Conservation (phyloP, 2,329 filamentous ascomycete genomes). For the Trichoderma hamatum region DNA sequence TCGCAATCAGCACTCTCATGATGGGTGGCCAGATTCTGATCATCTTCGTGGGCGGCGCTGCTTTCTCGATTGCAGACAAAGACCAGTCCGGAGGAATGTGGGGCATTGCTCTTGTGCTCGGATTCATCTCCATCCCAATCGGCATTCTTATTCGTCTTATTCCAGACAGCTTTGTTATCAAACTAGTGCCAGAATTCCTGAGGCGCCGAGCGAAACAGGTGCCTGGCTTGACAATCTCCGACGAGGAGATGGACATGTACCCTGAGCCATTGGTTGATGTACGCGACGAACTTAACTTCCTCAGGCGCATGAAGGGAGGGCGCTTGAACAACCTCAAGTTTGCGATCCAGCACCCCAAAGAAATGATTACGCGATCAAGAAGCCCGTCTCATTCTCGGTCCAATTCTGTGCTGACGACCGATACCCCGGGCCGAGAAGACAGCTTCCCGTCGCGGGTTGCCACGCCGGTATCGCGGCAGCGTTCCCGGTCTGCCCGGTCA, state of each 20-base stretch:
- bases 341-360: constrained; percentile 73
- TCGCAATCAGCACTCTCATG: constrained; percentile 83
- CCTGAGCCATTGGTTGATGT: constrained; percentile 74
- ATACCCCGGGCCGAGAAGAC: constrained; percentile 64
- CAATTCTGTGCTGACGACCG: constrained; percentile 57
- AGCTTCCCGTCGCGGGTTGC: constrained; percentile 53
- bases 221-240: constrained; percentile 63
- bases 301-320: constrained; percentile 79
- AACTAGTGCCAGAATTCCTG: constrained; percentile 56
- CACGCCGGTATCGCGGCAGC: constrained; percentile 63
- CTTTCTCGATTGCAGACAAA: constrained; percentile 70
- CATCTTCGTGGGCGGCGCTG: constrained; percentile 79
- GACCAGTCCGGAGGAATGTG: constrained; percentile 75
- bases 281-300: constrained; percentile 77
- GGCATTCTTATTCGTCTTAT: constrained; percentile 80
- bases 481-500: constrained; percentile 68
- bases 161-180: constrained; percentile 69
- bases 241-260: constrained; percentile 70
- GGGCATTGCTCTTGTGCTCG: constrained; percentile 84
- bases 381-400: constrained; percentile 67
- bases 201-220: constrained; percentile 52
- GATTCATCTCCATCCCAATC: constrained; percentile 81
- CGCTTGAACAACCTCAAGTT: constrained; percentile 81
- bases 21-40: constrained; percentile 88
- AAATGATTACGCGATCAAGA: constrained; percentile 63